Conservation (phyloP, 164 flowering plant species). For the Magnolia kwangsiensis region DNA sequence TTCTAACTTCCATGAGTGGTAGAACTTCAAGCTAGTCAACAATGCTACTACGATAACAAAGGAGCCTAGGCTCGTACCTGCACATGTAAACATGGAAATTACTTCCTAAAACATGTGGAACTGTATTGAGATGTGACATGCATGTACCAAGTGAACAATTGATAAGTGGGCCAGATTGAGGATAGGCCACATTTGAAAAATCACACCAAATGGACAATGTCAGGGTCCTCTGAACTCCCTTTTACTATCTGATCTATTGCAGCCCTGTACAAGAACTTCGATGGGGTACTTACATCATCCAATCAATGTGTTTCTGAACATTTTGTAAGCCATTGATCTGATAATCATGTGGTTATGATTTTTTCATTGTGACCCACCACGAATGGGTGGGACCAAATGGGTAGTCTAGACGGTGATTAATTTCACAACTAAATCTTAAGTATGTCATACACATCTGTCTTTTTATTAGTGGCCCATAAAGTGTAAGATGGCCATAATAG, state of each 20-base stretch:
- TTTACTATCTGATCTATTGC: neutral
- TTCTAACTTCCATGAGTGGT: neutral
- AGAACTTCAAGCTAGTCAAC: neutral
- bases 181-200: neutral
- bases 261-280: neutral
- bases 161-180: neutral
- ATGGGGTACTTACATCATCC: no score
- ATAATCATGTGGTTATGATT: no score
- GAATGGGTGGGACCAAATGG: no score
- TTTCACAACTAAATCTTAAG: no score
- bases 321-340: no score
- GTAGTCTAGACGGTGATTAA: no score
- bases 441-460: no score
- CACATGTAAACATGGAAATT: neutral
- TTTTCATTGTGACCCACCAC: no score
- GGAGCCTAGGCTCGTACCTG: neutral
- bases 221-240: no score
- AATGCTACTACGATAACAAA: neutral
- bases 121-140: neutral
- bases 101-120: neutral
- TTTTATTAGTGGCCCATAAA: no score
- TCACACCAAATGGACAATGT: neutral
- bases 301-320: no score
- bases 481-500: no score
- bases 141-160: neutral